Base-by-base conservation (phyloP, 116 monocot species). In the Zostera marina region DNA sequence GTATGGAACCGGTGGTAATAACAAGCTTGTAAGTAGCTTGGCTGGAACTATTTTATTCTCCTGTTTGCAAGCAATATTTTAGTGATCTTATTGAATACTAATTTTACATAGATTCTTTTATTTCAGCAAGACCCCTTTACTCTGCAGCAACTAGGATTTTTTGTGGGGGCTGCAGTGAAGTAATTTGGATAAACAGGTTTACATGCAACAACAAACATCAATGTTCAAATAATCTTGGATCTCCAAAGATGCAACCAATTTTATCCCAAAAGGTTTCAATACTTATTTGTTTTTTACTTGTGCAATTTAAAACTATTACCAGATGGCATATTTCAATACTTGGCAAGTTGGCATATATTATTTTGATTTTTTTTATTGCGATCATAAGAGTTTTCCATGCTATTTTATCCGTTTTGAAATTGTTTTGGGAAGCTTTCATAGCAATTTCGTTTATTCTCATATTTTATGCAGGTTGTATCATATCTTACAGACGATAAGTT, bases 161-260 rank as follows among this genome's bases (percentile, higher is more conserved):
- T 39, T 87, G 87, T 63, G 24, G 12, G 19, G 42, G 65, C 51
- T 87, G 87, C 61, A 26, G 54, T 58, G 72, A 76, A 45, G 47
- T 72, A 24, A 60, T 87, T 61, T 87, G 87, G 79, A 62, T 76
- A n/a, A 74, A 70, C 61, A 47, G 42, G 41, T 42, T 74, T 42
- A 70, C 79, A 43, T 72, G 63, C 59, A 44, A 23, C 16, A 49
- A 24, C 9, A 26, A 61, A 48, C 79, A 79, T 25, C 22, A 41
- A 6, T 87, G 81, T 53, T 24, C 22, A 22, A 70, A 71, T 7
- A 70, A 71, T 7, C 21, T 58, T 22, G 62, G 44, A 54, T 56
- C 19, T 55, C 22, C 19, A 21, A 75, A 61, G 44, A 47, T 82
- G 42, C 66, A 49, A 52, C 73, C 42, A 21, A 19, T 59, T 20